Base-by-base conservation (phyloP, 2,329 filamentous ascomycete genomes). In the Dothideomycetes sp. region DNA sequence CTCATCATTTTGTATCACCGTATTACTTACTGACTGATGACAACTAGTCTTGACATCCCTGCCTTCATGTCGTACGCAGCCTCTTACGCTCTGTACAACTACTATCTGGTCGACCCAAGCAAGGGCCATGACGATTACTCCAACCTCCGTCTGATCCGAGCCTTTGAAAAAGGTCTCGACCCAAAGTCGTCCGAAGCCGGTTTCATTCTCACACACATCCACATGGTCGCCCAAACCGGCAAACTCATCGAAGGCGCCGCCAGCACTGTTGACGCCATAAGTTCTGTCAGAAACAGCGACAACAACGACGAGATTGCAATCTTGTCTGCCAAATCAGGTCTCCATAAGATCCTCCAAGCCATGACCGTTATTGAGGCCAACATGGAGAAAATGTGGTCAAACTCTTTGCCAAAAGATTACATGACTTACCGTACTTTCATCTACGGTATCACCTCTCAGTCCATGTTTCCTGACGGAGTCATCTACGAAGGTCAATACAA, bases 381-480 rank as follows among this genome's bases (percentile, higher is more conserved):
- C 18, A 59, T 59, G 57, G 56, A 59, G 35, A 51, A 35, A 15
- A 96, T 96, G 89, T 95, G 88, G 89, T 73, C 73, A 45, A 84
- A 87, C 61, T 91, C 84, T 42, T 83, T 84, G 52, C 88, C 88
- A 2, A 72, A 74, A 13, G 77, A 86, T 50, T 95, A 95, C 65
- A 85, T 83, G 45, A 82, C 76, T 51, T 95, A 94, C 75, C 82
- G 88, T 28, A 94, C 89, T 9, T 95, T 95, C 69, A 95, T 95
- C 66, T 94, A 94, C 57, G 89, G 89, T 52, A 94, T 95, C 63
- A 93, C 86, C 1, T 82, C 77, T 33, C 88, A 95, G 64, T 81
- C 78, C 54, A 94, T 95, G 87, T 95, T 95, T 63, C 88, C 88
- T 7, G 70, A 88, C 48, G 89, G 89, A 7, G 89, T 95, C 6